A percentile compares a stretch with the other conserved stretches of the same genome.
These are phyloP conservation scores for Eutypella sp. DNA, from an alignment of 2,329 filamentous ascomycete genomes.

Conservation along the genomic window DNA sequence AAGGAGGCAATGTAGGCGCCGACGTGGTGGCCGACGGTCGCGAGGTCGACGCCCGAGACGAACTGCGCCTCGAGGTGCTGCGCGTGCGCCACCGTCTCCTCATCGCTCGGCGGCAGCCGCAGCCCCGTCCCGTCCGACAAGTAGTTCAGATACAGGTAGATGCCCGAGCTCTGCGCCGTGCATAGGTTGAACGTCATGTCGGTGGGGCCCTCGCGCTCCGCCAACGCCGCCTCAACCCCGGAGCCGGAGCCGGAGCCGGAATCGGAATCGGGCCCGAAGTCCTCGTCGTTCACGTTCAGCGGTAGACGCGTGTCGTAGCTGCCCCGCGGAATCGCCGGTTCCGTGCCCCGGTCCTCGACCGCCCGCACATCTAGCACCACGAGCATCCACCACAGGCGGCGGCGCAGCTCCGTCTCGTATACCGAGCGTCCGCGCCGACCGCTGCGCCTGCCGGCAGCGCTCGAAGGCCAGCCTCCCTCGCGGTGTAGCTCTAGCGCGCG, in stretches of 20 bases:
- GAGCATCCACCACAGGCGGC: constrained; percentile 60
- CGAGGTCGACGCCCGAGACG: constrained; percentile 30
- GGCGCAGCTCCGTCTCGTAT: constrained; percentile 55
- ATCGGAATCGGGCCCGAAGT: constrained; percentile 38
- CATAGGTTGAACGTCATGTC: constrained; percentile 38
- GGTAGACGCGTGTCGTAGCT: constrained; percentile 44
- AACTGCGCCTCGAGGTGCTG: constrained; percentile 35
- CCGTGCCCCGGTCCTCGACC: constrained; percentile 49
- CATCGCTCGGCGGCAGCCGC: constrained; percentile 25
- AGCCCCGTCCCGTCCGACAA: constrained; percentile 16
- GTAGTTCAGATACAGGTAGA: constrained; percentile 35
- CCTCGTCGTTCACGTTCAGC: constrained; percentile 49
- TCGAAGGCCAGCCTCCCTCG: constrained; percentile 30
- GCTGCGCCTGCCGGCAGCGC: not conserved
- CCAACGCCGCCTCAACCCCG: constrained; percentile 15
- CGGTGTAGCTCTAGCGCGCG: constrained; percentile 39
- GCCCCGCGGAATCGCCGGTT: constrained; percentile 35
- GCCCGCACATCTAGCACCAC: constrained; percentile 53
- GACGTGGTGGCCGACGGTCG: constrained; percentile 22
- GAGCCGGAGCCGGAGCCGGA: constrained; percentile 8
- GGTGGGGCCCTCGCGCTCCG: constrained; percentile 32
- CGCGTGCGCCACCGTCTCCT: constrained; percentile 35
- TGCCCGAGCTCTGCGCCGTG: constrained; percentile 33
- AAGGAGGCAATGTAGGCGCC: constrained; percentile 33
- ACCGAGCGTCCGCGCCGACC: constrained; percentile 27